Percentiles rank a stretch among this genome's conserved stretches.
phyloP scores from a whole-genome alignment of 768 basidiomycete genomes.

The Mycena leptocephala region DNA sequence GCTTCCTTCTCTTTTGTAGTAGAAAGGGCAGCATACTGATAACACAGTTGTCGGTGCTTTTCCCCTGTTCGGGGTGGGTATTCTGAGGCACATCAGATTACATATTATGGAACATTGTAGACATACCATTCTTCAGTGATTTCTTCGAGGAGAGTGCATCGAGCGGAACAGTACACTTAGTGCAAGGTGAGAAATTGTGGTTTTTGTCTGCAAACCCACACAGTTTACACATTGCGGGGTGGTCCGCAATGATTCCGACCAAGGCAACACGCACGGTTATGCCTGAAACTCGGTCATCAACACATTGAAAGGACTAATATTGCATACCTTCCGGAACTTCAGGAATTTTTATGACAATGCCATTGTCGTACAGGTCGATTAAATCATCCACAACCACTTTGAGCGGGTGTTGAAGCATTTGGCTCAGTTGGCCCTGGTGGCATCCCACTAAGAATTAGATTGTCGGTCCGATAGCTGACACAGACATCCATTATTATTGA shows the following conservation, averaged over 20 bases:
- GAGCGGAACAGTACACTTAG: constrained; percentile 40
- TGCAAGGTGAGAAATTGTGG: constrained; percentile 42
- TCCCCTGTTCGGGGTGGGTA: neutral
- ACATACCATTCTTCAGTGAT: constrained; percentile 28
- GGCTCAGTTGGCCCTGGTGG: constrained; percentile 46
- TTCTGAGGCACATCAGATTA: too few relatives aligned
- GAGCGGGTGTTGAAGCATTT: constrained; percentile 40
- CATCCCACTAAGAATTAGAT: constrained; percentile 34
- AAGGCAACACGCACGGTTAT: constrained; percentile 39
- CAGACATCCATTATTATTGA: too few relatives aligned
- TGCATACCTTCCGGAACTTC: constrained; percentile 38
- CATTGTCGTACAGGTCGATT: constrained; percentile 42
- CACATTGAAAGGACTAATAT: neutral
- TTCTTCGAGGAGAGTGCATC: constrained; percentile 32
- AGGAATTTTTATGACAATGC: constrained; percentile 34
- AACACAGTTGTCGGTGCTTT: neutral
- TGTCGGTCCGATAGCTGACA: constrained; percentile 10
- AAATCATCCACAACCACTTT: constrained; percentile 48
- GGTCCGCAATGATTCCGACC: constrained; percentile 46
- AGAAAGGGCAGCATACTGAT: neutral
- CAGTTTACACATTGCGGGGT: constrained; percentile 47
- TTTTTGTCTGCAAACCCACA: constrained; percentile 44
- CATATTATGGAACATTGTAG: too few relatives aligned
- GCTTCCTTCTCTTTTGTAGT: neutral
- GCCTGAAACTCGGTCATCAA: neutral